Evolutionary conservation across 1,139 yeast genomes (phyloP), one percentile per base, ranked within the genome.

Genomic region (Candida albicans): DNA sequence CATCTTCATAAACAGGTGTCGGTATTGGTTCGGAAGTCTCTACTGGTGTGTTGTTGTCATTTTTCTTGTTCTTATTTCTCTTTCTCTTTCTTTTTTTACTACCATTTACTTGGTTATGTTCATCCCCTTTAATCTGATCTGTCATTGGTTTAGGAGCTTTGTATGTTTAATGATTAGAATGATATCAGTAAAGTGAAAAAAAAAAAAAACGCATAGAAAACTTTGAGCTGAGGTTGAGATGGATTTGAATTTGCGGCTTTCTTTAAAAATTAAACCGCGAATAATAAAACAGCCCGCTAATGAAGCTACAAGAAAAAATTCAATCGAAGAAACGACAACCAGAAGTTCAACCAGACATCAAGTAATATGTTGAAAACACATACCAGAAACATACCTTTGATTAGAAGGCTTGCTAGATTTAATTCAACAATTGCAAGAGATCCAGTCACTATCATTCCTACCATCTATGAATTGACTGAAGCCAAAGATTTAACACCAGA

Each of bases 361-460:
- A 12, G 10, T 9, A 12, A n/a, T 27, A 36, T 43, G 44, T 33
- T 43, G 27, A 36, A 33, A 27, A 4, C 5, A 12, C 32, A 7
- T 29, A 29, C 12, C 14, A n/a, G 5, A n/a, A n/a, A 35, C 37
- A 31, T 37, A 26, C 27, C 33, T 26, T 30, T 35, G 41, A 18
- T 31, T 5, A 18, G 22, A 5, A 18, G 3, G 5, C 22, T 36
- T 22, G 13, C 22, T n/a, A 35, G 53, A 27, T 41, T 43, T 37
- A 49, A 49, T 38, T 47, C 53, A 2, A 40, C 50, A 9, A 24
- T 29, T 1, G 25, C 60, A 59, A 10, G 67, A 53, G 41, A 67
- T 35, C 40, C 69, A 5, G 61, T 66, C 30, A 58, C 69, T 11
- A 64, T 73, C 33, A 67, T 73, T 7, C 79, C 79, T 0, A 57